These are phyloP conservation scores for Thinopyrum elongatum DNA, from an alignment of 176 grass and related monocot genomes.

Conservation along the genomic window DNA sequence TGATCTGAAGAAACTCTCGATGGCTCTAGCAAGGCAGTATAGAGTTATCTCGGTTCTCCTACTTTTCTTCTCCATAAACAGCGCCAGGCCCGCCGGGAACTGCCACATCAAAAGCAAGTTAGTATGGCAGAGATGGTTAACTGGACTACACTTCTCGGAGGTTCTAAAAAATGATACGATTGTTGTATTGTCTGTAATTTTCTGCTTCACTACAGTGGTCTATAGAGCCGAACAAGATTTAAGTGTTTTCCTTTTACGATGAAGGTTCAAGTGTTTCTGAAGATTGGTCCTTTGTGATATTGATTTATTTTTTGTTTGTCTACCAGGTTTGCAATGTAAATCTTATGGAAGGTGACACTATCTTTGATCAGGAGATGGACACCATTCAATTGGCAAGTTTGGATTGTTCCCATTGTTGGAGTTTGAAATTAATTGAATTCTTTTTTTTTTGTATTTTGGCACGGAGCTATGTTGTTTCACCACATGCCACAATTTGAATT, in stretches of 20 bases:
- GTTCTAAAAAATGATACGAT: constrained; percentile 48
- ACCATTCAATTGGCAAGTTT: too few species aligned
- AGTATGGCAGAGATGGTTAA: constrained; percentile 16
- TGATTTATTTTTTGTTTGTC: background rate
- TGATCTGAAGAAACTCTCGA: constrained; percentile 77
- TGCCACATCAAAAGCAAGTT: constrained; percentile 26
- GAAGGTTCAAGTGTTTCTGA: background rate
- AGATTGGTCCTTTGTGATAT: constrained; percentile 34
- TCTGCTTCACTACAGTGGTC: too few species aligned
- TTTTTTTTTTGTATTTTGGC: too few species aligned
- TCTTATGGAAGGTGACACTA: constrained; percentile 75
- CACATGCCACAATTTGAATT: too few species aligned
- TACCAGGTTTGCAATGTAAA: constrained; percentile 70
- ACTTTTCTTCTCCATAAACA: constrained; percentile 95
- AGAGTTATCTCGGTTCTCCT: constrained; percentile 87
- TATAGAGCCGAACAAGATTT: too few species aligned
- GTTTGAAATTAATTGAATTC: too few species aligned
- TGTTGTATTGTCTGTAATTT: too few species aligned
- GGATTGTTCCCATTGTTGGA: too few species aligned
- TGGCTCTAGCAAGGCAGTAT: constrained; percentile 85
- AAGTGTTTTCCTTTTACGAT: too few species aligned
- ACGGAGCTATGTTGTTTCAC: too few species aligned
- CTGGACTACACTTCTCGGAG: constrained; percentile 53
- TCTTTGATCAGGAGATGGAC: constrained; percentile 77
- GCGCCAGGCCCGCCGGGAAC: constrained; percentile 74